Percentiles rank a stretch among this genome's conserved stretches.
Evolutionary conservation across 441 rosid species (phyloP).

Genomic region (Pelargonium australe): DNA sequence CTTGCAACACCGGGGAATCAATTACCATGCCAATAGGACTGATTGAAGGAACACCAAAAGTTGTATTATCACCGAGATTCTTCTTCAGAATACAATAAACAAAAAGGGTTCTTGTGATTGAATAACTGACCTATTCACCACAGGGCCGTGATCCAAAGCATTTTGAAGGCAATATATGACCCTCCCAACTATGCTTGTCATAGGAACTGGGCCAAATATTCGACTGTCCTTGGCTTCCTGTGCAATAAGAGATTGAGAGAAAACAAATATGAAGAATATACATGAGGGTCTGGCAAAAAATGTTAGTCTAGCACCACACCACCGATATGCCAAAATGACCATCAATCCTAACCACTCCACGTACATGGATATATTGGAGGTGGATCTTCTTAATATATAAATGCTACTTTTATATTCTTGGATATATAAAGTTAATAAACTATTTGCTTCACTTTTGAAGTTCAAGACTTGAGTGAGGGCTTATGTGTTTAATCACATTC

Average conservation of each 20-base stretch:
- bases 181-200: conserved; percentile 68
- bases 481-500: too few relatives aligned
- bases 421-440: too few relatives aligned
- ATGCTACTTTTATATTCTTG: background rate
- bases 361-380: background rate
- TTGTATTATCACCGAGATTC: background rate
- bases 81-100: background rate
- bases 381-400: background rate
- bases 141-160: conserved; percentile 89
- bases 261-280: background rate
- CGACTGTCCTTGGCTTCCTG: conserved; percentile 93
- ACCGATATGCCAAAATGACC: background rate
- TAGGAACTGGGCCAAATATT: conserved; percentile 73
- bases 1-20: conserved; percentile 72
- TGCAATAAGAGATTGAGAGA: conserved; percentile 4
- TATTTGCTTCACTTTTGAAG: too few relatives aligned
- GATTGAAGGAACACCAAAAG: conserved; percentile 19
- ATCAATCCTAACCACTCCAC: too few relatives aligned
- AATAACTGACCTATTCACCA: conserved; percentile 63
- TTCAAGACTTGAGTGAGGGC: too few relatives aligned
- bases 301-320: background rate
- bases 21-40: conserved; percentile 53
- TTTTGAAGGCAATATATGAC: conserved; percentile 73
- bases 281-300: background rate
- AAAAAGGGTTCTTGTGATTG: conserved; percentile 3